Evolutionary conservation across 192 early-diverging fungal genomes (phyloP).

Genomic region (Entomortierella lignicola): DNA sequence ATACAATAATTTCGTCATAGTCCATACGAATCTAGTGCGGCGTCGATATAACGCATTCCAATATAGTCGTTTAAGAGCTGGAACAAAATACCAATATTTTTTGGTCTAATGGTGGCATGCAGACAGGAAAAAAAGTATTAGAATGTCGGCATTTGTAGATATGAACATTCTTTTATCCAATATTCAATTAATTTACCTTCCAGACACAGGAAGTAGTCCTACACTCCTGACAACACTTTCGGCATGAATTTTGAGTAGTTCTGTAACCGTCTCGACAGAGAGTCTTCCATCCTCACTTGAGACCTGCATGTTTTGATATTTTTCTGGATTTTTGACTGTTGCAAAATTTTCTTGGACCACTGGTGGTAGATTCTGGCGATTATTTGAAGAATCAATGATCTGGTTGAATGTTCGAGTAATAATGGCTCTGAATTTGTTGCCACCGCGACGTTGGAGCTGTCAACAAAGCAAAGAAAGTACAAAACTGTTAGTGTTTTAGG

Average conservation of each 20-base stretch:
- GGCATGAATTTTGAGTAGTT: constrained; percentile 77
- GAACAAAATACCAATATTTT: constrained; percentile 75
- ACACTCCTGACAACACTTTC: constrained; percentile 84
- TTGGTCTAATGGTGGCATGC: constrained; percentile 58
- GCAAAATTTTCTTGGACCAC: constrained; percentile 52
- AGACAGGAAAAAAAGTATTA: neutral
- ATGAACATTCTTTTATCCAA: neutral
- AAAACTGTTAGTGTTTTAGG: neutral
- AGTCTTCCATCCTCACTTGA: constrained; percentile 55
- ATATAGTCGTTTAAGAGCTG: constrained; percentile 79
- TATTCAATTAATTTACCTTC: constrained; percentile 57
- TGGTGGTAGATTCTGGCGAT: constrained; percentile 21
- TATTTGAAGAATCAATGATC: constrained; percentile 50
- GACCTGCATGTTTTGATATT: constrained; percentile 45
- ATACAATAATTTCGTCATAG: too few species aligned
- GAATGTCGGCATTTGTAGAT: neutral
- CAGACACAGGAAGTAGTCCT: constrained; percentile 74
- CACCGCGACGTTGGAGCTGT: constrained; percentile 48
- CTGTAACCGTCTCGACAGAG: constrained; percentile 57
- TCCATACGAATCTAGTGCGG: constrained; percentile 78
- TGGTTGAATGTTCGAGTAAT: constrained; percentile 53
- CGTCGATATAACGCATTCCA: constrained; percentile 87
- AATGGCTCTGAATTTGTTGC: constrained; percentile 51
- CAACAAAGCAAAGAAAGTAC: neutral
- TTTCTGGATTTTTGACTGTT: constrained; percentile 51